These are phyloP conservation scores for Ophiocordyceps camponoti-leonardi DNA, from an alignment of 2,329 filamentous ascomycete genomes.

Conservation along the genomic window DNA sequence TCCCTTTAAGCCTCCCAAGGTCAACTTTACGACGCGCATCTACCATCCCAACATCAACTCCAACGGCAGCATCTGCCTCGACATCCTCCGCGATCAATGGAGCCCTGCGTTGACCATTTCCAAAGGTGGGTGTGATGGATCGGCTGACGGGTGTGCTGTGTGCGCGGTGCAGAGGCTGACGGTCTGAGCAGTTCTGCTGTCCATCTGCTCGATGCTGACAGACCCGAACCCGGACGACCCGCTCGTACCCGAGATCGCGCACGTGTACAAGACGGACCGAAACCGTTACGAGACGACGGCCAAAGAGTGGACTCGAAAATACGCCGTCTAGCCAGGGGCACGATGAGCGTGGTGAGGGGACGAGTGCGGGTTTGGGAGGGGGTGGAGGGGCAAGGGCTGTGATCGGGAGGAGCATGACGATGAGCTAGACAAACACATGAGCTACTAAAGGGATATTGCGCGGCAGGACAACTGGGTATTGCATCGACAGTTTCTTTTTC, in stretches of 20 bases:
- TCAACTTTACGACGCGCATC: slow-evolving; percentile 99
- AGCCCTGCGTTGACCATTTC: slow-evolving; percentile 95
- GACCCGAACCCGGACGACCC: slow-evolving; percentile 99
- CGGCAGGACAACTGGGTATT: slow-evolving; percentile 19
- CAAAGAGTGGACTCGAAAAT: slow-evolving; percentile 97
- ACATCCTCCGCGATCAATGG: slow-evolving; percentile 98
- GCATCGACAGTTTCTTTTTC: slow-evolving; percentile 11
- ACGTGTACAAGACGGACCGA: slow-evolving; percentile 98
- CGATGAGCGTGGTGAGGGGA: neutral
- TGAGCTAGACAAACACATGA: slow-evolving; percentile 19
- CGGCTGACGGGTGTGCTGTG: neutral
- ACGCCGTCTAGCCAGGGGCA: slow-evolving; percentile 54
- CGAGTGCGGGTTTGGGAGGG: neutral
- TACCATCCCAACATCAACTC: slow-evolving; percentile 99
- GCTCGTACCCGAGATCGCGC: slow-evolving; percentile 94
- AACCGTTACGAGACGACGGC: slow-evolving; percentile 91
- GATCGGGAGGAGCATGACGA: slow-evolving; percentile 5
- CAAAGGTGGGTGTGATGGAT: slow-evolving; percentile 49
- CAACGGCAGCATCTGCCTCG: slow-evolving; percentile 96
- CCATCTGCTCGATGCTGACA: slow-evolving; percentile 99
- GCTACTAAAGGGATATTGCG: slow-evolving; percentile 19
- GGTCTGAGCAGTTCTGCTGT: slow-evolving; percentile 57
- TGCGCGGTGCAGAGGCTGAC: neutral
- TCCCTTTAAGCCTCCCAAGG: slow-evolving; percentile 99
- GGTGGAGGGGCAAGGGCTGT: neutral